Base-by-base conservation (phyloP, 495 filamentous ascomycete species). In the Neurospora sp. region DNA sequence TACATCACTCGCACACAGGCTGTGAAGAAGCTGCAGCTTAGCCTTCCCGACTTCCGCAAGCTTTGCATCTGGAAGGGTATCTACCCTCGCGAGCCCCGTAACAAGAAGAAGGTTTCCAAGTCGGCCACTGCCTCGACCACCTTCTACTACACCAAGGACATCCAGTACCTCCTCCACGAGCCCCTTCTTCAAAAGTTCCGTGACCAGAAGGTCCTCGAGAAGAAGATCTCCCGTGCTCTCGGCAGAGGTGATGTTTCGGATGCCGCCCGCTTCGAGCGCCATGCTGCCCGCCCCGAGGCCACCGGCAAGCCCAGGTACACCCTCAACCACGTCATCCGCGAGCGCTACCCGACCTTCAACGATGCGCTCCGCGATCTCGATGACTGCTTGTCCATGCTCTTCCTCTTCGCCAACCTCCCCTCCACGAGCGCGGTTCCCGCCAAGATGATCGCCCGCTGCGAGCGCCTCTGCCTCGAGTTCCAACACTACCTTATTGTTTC, bases 41-140 rank as follows among this genome's bases (percentile, higher is more conserved):
- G 93, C 75, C 88, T 99, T 70, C 94, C 94, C 46, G 96, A 99
- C 83, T 99, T 99, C 83, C 91, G 96, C 82, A 91, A 96, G 80
- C 88, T 99, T 80, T 99, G 96, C 82, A 99, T 99, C 78, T 99
- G 97, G 89, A 98, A 98, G 84, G 96, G 96, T 76, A 98, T 99
- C 74, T 98, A 98, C 82, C 96, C 96, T 73, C 90, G 96, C 80
- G 96, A 99, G 85, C 96, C 96, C 44, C 88, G 96, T 71, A 97
- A 90, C 81, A 97, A 94, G 88, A 98, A 96, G 85, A 97, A 97
- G 87, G 96, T 91, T 59, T 93, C 93, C 77, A 98, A 97, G 82
- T 92, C 92, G 70, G 88, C 93, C 61, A 98, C 92, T 3, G 89
- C 91, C 46, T 92, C 90, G 61, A 98, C 96, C 18, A 98, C 96